Conservation (phyloP, 1,284 basidiomycete species). For the Trametes hirsuta region DNA sequence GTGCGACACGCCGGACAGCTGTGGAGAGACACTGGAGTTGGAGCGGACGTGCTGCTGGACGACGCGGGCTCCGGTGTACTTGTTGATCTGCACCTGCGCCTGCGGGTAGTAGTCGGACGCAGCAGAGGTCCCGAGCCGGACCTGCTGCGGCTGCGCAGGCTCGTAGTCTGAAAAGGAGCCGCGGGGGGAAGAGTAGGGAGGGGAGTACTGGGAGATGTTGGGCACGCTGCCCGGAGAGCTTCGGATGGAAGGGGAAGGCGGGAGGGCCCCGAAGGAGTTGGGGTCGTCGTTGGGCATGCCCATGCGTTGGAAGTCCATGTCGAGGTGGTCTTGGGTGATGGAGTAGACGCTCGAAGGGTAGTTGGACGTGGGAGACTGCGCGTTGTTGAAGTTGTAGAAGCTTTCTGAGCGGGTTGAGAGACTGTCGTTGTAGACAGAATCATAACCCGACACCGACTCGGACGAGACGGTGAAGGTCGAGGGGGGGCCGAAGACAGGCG, state of each 20-base stretch:
- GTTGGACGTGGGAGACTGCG: conserved; percentile 54
- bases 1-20: conserved; percentile 39
- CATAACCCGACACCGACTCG: conserved; percentile 58
- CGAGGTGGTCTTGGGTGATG: conserved; percentile 60
- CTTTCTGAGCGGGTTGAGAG: conserved; percentile 68
- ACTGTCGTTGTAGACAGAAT: conserved; percentile 56
- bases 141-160: conserved; percentile 41
- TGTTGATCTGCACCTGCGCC: conserved; percentile 28
- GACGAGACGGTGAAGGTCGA: conserved; percentile 79
- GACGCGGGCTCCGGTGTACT: conserved; percentile 31
- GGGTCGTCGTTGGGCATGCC: conserved; percentile 30
- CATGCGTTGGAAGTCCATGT: conserved; percentile 72
- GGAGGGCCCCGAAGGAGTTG: conserved; percentile 58
- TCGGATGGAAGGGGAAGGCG: conserved; percentile 62
- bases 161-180: conserved; percentile 67
- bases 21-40: conserved; percentile 56
- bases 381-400: conserved; percentile 60
- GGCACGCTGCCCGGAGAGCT: conserved; percentile 45
- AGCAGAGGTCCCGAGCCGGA: conserved; percentile 43
- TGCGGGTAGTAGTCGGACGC: conserved; percentile 54
- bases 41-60: conserved; percentile 41
- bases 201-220: conserved; percentile 33
- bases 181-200: conserved; percentile 37
- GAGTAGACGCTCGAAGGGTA: conserved; percentile 72
- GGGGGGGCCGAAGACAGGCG: conserved; percentile 68